Evolutionary conservation across 192 early-diverging fungal species (phyloP), one percentile per base, ranked within the genome.

Genomic region (Paraglomus occultum): DNA sequence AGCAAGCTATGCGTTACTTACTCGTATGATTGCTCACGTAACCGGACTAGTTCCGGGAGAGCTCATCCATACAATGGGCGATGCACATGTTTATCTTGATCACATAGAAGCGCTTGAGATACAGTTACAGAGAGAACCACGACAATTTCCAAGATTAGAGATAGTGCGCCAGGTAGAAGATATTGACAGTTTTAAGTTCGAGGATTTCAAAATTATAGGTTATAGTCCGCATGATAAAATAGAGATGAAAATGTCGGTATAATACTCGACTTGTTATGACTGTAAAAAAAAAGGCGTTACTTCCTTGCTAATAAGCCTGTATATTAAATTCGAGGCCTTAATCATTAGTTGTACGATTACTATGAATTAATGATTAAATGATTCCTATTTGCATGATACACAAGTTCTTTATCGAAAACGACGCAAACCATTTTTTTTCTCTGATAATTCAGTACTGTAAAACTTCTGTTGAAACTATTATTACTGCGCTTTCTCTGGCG

Each of bases 211-310:
- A 10, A 51, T 99, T 4, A 86, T 86, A 9, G 92, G 88, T 15
- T 99, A 99, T 77, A 76, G 80, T 2, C 95, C 96, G 15, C 85
- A 96, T 73, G 80, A 82, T 22, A 95, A 92, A 74, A 87, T 99
- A 39, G 85, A 84, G 48, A 97, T 99, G 96, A 84, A 88, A 8
- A 97, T 99, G 96, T 91, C 92, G n/a, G 95, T 95, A 1, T 94
- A 84, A 76, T 31, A 3, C 31, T 31, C 31, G 31, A 31, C 31
- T 31, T 31, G n/a, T n/a, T n/a, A n/a, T n/a, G n/a, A n/a, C n/a
- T n/a, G 31, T 31, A 31, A 31, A 31, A 31, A 3, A 31, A 31
- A 31, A 31, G 3, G 31, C 3, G 31, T 31, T 31, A 3, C 31
- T 31, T 3, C 31, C 31, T 31, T 31, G 3, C 31, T 31, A 31